Conservation (phyloP, 225 moss, liverwort and hornwort species). For the Pseudisothecium myosuroides region DNA sequence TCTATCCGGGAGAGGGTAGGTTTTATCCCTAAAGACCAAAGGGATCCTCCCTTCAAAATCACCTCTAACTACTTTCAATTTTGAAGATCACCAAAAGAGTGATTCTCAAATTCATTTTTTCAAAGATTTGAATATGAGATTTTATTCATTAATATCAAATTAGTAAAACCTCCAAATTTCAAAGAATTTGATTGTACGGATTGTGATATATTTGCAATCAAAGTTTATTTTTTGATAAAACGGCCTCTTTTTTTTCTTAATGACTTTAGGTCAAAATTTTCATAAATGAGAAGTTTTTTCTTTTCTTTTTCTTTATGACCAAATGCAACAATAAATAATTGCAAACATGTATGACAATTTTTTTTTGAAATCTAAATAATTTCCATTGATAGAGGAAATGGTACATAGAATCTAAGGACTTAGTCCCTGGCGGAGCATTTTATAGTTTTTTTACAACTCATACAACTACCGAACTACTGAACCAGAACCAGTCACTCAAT, state of each 20-base stretch:
- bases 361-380: too few species aligned
- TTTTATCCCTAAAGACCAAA: not conserved
- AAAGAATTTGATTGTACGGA: not conserved
- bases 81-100: not conserved
- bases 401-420: too few species aligned
- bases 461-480: too few species aligned
- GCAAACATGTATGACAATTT: not conserved
- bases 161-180: not conserved
- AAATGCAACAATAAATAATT: not conserved
- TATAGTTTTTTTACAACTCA: too few species aligned
- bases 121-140: not conserved
- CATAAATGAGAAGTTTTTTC: not conserved
- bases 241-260: too few species aligned
- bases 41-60: not conserved
- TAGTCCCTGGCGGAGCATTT: too few species aligned
- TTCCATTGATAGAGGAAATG: too few species aligned
- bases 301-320: too few species aligned
- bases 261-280: not conserved
- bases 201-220: not conserved
- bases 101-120: not conserved
- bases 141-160: not conserved
- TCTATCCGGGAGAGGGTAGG: not conserved
- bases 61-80: fast-evolving
- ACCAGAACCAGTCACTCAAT: too few species aligned
- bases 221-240: not conserved